A percentile compares a stretch with the other conserved stretches of the same genome.
These are phyloP conservation scores for Talaromyces verruculosus DNA, from an alignment of 2,329 filamentous ascomycete species.

Conservation along the genomic window DNA sequence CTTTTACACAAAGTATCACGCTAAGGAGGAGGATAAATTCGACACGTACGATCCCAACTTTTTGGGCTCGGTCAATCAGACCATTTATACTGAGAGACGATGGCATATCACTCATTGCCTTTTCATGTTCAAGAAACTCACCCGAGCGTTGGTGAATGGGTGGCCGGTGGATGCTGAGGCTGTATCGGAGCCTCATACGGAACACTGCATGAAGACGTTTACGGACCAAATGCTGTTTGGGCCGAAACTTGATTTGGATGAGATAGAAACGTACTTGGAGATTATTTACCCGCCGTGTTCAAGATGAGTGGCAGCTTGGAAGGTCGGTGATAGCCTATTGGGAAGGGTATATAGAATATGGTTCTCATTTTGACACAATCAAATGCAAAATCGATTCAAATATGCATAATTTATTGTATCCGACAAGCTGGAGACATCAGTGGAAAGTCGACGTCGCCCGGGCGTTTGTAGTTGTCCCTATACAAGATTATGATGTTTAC, in stretches of 20 bases:
- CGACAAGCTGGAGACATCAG: too few relatives aligned
- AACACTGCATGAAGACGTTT: neutral
- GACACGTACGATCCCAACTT: neutral
- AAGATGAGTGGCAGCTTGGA: neutral
- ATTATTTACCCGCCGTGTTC: neutral
- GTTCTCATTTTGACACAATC: too few relatives aligned
- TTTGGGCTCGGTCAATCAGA: neutral
- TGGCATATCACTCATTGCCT: neutral
- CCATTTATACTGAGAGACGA: neutral
- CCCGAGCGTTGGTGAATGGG: neutral
- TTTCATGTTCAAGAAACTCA: neutral
- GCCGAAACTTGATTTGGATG: neutral
- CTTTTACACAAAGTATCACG: neutral
- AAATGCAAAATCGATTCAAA: too few relatives aligned
- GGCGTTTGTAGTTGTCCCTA: too few relatives aligned
- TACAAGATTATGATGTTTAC: too few relatives aligned
- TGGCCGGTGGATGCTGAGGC: neutral
- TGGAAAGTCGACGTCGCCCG: too few relatives aligned
- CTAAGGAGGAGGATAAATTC: neutral
- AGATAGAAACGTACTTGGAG: neutral
- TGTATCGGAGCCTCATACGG: neutral
- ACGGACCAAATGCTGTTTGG: constrained; percentile 1
- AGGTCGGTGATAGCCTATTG: neutral
- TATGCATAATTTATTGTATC: too few relatives aligned
- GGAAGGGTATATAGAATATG: neutral